A percentile compares a stretch with the other conserved stretches of the same genome.
These are phyloP conservation scores for Solanum medicagineum DNA, from an alignment of 257 asterid genomes.

Conservation along the genomic window DNA sequence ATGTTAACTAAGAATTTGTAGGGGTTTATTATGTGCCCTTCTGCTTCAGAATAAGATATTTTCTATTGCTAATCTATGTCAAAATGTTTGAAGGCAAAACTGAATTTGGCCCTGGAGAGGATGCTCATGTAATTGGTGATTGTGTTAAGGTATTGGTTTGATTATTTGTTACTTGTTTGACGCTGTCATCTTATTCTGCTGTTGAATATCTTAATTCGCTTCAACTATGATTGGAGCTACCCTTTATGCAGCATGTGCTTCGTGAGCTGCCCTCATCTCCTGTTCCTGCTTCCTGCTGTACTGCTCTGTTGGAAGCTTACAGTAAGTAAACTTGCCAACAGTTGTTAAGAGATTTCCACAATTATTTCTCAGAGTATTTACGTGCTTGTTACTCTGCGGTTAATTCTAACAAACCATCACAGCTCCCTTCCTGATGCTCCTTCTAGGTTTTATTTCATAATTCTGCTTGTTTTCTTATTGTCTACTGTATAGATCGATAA, in stretches of 20 bases:
- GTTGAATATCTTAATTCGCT: background rate
- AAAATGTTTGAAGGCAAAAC: conserved; percentile 37
- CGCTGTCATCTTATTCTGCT: background rate
- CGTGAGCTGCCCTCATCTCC: conserved; percentile 97
- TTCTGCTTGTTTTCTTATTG: background rate
- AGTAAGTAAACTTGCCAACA: conserved; percentile 32
- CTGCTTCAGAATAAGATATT: background rate
- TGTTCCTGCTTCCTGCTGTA: conserved; percentile 95
- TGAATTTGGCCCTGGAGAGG: conserved; percentile 71
- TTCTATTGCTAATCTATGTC: background rate
- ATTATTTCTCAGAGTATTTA: background rate
- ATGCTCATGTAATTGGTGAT: conserved; percentile 87
- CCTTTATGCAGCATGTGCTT: conserved; percentile 71
- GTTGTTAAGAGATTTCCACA: background rate
- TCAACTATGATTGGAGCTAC: conserved; percentile 1
- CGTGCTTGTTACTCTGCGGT: background rate
- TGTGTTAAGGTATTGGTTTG: conserved; percentile 63
- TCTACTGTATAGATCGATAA: background rate
- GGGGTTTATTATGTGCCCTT: background rate
- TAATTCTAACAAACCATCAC: background rate
- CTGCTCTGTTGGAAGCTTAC: conserved; percentile 81
- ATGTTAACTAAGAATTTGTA: background rate
- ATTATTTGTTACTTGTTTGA: background rate
- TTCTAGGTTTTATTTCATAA: background rate
- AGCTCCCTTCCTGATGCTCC: background rate